These are phyloP conservation scores for Jamesozyma jinghongensis DNA, from an alignment of 805 yeast genomes.

Conservation along the genomic window DNA sequence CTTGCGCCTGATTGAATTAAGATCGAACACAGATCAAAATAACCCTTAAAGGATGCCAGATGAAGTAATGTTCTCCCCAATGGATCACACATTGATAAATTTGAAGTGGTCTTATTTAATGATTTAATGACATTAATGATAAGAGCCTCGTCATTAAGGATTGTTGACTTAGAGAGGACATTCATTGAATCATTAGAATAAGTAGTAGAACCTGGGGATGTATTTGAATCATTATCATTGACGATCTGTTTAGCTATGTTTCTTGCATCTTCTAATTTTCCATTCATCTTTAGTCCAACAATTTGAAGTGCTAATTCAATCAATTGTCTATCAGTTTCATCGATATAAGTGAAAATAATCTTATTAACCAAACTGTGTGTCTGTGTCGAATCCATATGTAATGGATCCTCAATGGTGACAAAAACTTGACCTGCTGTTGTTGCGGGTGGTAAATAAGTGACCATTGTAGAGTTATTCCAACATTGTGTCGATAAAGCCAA, in stretches of 20 bases:
- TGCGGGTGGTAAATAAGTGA: conserved; percentile 90
- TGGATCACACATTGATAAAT: conserved; percentile 69
- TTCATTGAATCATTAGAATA: neutral
- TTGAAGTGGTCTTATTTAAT: conserved; percentile 56
- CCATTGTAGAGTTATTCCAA: conserved; percentile 92
- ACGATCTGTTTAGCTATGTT: conserved; percentile 88
- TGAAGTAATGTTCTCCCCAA: conserved; percentile 88
- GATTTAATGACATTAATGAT: conserved; percentile 49
- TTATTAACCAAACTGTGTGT: conserved; percentile 22
- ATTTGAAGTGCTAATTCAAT: conserved; percentile 93
- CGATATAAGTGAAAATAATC: conserved; percentile 75
- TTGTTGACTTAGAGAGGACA: neutral
- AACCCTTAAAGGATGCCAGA: conserved; percentile 71
- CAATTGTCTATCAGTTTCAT: conserved; percentile 90
- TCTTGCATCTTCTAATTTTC: conserved; percentile 87
- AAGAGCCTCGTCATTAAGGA: conserved; percentile 30
- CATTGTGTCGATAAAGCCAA: conserved; percentile 80
- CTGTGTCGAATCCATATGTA: neutral
- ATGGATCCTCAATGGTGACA: conserved; percentile 62
- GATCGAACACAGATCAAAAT: conserved; percentile 48
- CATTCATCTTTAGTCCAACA: conserved; percentile 95
- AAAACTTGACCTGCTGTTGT: conserved; percentile 82
- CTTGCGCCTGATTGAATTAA: conserved; percentile 60
- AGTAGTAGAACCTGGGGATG: neutral
- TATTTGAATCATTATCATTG: conserved; percentile 35